A percentile compares a stretch with the other conserved stretches of the same genome.
These are phyloP conservation scores for Imleria badia DNA, from an alignment of 768 basidiomycete genomes.

Conservation along the genomic window DNA sequence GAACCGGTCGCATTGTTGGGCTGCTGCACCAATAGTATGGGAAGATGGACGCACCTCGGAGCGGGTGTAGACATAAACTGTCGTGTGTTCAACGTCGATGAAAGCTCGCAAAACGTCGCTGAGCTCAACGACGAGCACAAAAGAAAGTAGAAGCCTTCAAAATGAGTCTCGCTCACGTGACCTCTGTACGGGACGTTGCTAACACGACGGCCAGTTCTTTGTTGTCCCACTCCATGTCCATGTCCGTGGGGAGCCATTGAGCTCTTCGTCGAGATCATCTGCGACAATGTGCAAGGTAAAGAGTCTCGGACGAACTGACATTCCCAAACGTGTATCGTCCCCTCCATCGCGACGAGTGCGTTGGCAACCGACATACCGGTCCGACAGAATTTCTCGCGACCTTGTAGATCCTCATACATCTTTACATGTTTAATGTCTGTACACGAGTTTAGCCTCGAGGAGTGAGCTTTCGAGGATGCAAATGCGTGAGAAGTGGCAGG, in stretches of 20 bases:
- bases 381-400: too few relatives aligned
- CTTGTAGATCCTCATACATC: too few relatives aligned
- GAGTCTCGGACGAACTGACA: background rate
- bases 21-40: background rate
- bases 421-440: conserved; percentile 4
- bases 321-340: background rate
- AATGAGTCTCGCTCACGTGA: conserved; percentile 23
- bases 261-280: background rate
- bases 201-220: background rate
- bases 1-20: background rate
- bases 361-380: conserved; percentile 17
- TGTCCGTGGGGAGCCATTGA: too few relatives aligned
- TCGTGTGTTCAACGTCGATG: background rate
- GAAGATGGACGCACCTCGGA: conserved; percentile 11
- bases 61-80: background rate
- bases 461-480: background rate
- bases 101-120: conserved; percentile 2
- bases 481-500: conserved; percentile 23
- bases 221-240: background rate
- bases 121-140: conserved; percentile 9
- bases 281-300: too few relatives aligned
- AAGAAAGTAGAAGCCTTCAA: conserved; percentile 10
- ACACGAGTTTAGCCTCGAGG: conserved; percentile 27
- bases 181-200: conserved; percentile 1
- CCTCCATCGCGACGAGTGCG: conserved; percentile 20